phyloP scores from a whole-genome alignment of 1,284 basidiomycete species.

The Garcileccinum viscosum region DNA sequence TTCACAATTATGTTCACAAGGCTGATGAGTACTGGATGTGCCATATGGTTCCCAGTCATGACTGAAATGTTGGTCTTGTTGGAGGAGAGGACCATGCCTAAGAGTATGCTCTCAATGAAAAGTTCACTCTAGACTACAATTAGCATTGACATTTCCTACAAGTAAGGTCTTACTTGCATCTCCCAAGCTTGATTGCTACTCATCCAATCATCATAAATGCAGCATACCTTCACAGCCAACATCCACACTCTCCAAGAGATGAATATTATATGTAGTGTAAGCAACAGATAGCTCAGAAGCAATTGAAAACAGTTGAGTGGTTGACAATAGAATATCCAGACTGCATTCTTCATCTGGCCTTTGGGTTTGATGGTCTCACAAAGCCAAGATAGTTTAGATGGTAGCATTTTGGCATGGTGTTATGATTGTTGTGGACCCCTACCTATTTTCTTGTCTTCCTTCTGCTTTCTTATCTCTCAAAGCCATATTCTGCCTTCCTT shows the following conservation, averaged over 20 bases:
- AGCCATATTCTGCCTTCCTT: too few species aligned
- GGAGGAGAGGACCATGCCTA: too few species aligned
- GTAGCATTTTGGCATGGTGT: background rate
- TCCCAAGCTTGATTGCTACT: background rate
- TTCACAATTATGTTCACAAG: too few species aligned
- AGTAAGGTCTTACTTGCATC: background rate
- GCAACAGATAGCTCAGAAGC: background rate
- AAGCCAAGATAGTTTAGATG: constrained; percentile 5
- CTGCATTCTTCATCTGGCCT: background rate
- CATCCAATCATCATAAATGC: background rate
- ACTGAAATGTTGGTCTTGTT: constrained; percentile 27
- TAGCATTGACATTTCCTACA: too few species aligned
- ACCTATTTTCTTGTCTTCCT: too few species aligned
- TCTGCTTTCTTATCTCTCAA: too few species aligned
- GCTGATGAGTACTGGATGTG: constrained; percentile 41
- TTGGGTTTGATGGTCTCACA: background rate
- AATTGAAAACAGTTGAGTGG: constrained; percentile 2
- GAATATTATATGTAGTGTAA: background rate
- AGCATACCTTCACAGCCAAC: background rate
- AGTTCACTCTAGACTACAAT: too few species aligned
- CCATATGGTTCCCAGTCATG: constrained; percentile 37
- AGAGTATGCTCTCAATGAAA: too few species aligned
- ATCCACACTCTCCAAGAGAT: background rate
- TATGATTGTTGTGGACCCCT: too few species aligned
- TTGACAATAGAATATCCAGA: constrained; percentile 5